Conservation (phyloP, 139 green algal genomes). For the Chlorella sp. region DNA sequence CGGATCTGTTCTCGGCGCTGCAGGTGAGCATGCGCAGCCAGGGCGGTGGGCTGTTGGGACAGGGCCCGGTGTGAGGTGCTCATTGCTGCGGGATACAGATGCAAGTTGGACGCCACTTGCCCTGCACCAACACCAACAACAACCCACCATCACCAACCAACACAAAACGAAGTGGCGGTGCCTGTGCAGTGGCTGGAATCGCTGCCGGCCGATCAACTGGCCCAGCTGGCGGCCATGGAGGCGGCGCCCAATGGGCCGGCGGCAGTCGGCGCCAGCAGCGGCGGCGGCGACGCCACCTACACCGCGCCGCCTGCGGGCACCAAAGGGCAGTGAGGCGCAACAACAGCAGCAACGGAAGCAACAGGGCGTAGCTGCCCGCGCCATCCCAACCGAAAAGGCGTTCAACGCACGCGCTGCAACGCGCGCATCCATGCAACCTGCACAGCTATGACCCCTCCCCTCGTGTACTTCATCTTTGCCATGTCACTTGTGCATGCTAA, state of each 20-base stretch:
- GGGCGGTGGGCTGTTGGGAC: too few relatives aligned
- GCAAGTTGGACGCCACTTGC: background rate
- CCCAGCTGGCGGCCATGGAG: background rate
- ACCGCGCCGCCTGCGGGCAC: background rate
- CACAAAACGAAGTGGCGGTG: background rate
- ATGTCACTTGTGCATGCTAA: too few relatives aligned
- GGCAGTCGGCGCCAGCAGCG: background rate
- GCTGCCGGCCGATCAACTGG: slow-evolving; percentile 13
- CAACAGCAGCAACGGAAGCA: too few relatives aligned
- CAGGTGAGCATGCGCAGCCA: background rate
- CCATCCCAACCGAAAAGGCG: too few relatives aligned
- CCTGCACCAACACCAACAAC: background rate
- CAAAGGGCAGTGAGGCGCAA: too few relatives aligned
- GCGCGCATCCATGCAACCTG: too few relatives aligned
- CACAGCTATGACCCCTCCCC: too few relatives aligned
- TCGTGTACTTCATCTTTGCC: too few relatives aligned
- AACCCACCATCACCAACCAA: background rate
- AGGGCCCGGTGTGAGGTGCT: too few relatives aligned
- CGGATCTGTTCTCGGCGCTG: background rate
- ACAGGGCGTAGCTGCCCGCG: too few relatives aligned
- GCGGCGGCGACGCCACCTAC: background rate
- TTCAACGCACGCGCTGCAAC: too few relatives aligned
- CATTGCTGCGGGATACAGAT: background rate
- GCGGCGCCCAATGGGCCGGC: background rate
- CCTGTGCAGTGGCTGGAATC: slow-evolving; percentile 26